Evolutionary conservation across 2,329 filamentous ascomycete species (phyloP), one percentile per base, ranked within the genome.

Genomic region (Sclerotiophoma versabilis): DNA sequence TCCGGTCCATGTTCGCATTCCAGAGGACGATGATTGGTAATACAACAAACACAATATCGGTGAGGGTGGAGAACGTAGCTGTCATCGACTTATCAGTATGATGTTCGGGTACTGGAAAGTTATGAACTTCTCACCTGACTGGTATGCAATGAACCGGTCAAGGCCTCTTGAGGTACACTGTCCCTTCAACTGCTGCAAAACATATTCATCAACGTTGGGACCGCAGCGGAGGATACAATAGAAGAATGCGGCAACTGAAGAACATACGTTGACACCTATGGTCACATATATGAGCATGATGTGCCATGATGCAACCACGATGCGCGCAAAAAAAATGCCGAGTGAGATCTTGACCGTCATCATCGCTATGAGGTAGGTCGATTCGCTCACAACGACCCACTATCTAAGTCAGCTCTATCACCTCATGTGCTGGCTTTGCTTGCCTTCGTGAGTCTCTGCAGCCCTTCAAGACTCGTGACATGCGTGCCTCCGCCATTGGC

Each of bases 1-100:
- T 76, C 11, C 62, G 62, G 38, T 80, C 77, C 80, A 88, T 86
- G 54, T 84, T 81, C 33, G 86, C 69, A 26, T 81, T 79, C 75
- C 78, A 82, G 2, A 88, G 75, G 2, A 88, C 70, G 29, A 80
- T 76, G 2, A 83, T 74, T 0, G 74, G 72, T 4, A 75, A 50
- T 6, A 59, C 14, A 3, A 69, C 57, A 19, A 75, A 74, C 2
- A 71, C 49, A 10, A 68, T 55, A 36, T 76, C 73, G 0, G 72
- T 73, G 14, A 71, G 27, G 0, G 70, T 69, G 12, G 65, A 69
- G 23, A 74, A 56, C 1, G 65, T 54, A 14, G 72, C 70, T 64
- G 14, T 41, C 9, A 23, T 15, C 8, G 8, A 3, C 3, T 10
- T 1, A 26, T 52, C 17, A 53, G 41, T 14, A 6, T 25, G 1